These are phyloP conservation scores for Aspergillus ellipticus DNA, from an alignment of 495 filamentous ascomycete species.

Conservation along the genomic window DNA sequence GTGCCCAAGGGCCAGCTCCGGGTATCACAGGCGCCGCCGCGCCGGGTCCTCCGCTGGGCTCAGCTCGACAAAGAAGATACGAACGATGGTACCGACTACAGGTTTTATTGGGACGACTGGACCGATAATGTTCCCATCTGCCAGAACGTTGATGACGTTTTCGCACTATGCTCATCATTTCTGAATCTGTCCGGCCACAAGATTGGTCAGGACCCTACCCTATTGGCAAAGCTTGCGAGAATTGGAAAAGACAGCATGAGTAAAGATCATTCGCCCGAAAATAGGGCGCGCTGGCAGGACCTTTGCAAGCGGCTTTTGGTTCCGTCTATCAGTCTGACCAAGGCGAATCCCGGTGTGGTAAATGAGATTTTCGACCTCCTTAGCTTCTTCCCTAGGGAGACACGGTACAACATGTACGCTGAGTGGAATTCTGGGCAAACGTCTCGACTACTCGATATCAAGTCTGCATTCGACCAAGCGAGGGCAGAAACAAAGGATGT, in stretches of 20 bases:
- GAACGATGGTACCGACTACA: conserved; percentile 69
- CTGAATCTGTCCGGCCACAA: conserved; percentile 81
- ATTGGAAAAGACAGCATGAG: conserved; percentile 75
- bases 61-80: conserved; percentile 70
- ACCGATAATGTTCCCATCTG: conserved; percentile 87
- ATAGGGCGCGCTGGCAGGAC: conserved; percentile 70
- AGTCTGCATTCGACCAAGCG: conserved; percentile 70
- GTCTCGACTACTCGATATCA: conserved; percentile 73
- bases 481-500: conserved; percentile 73
- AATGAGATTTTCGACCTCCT: conserved; percentile 82
- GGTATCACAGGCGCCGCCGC: conserved; percentile 49
- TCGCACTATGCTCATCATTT: conserved; percentile 79
- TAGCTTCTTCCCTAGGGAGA: conserved; percentile 67
- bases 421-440: conserved; percentile 83
- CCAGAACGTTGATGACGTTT: conserved; percentile 84
- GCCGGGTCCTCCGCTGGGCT: conserved; percentile 71
- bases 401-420: conserved; percentile 84
- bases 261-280: conserved; percentile 64
- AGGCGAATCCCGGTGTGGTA: conserved; percentile 75
- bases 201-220: conserved; percentile 73
- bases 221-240: conserved; percentile 74
- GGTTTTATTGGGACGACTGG: conserved; percentile 99
- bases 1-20: conserved; percentile 63
- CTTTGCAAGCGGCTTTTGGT: conserved; percentile 78
- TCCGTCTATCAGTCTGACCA: conserved; percentile 78